These are phyloP conservation scores for Rhinocladiella similis DNA, from an alignment of 2,329 filamentous ascomycete species.

Conservation along the genomic window DNA sequence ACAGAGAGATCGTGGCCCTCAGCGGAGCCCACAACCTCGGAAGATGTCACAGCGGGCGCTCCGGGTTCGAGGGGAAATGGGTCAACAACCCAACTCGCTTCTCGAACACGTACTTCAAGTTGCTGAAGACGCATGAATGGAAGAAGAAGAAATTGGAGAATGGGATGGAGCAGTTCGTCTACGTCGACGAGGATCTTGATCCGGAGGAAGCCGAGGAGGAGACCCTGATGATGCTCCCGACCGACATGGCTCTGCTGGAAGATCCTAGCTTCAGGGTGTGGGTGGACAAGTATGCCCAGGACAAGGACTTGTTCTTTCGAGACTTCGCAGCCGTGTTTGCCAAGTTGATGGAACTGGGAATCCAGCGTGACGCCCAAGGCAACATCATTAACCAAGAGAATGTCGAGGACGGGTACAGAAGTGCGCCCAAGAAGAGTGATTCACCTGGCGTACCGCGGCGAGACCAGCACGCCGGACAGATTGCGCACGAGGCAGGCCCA, in stretches of 20 bases:
- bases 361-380: conserved; percentile 55
- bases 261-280: conserved; percentile 56
- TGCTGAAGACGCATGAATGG: conserved; percentile 55
- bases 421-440: conserved; percentile 58
- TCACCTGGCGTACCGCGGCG: conserved; percentile 25
- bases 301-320: conserved; percentile 63
- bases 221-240: conserved; percentile 66
- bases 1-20: conserved; percentile 61
- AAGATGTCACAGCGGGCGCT: conserved; percentile 56
- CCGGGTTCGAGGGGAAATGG: conserved; percentile 61
- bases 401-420: conserved; percentile 55
- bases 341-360: conserved; percentile 63
- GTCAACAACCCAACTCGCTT: conserved; percentile 61
- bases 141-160: conserved; percentile 54
- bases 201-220: conserved; percentile 22
- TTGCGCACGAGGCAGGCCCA: conserved; percentile 14
- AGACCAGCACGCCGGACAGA: conserved; percentile 13
- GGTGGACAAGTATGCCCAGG: conserved; percentile 60
- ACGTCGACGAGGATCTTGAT: conserved; percentile 49
- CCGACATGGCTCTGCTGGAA: conserved; percentile 59
- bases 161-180: conserved; percentile 59
- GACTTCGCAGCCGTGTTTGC: conserved; percentile 61
- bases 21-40: conserved; percentile 59
- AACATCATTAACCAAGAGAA: conserved; percentile 59
- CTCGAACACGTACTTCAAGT: conserved; percentile 58